Percentiles rank a stretch among this genome's conserved stretches.
Conservation (phyloP, 108 stramenopile genomes). For the Thalassiosira profunda region DNA sequence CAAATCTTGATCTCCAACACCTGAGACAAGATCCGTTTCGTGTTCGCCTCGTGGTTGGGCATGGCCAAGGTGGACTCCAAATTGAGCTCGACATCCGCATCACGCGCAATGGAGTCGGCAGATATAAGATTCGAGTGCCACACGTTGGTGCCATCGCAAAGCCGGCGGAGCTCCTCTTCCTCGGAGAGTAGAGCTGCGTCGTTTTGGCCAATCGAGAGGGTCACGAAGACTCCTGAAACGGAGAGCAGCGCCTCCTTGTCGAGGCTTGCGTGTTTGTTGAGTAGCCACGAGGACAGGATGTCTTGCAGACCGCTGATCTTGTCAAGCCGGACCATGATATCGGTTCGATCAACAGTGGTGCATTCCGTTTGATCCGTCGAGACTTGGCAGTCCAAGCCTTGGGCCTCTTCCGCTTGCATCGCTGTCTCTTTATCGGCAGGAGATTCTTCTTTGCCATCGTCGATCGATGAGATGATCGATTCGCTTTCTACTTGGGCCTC, state of each 20-base stretch:
- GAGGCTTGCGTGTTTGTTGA: not conserved
- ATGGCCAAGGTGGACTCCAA: conserved; percentile 1
- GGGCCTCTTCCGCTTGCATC: too few species aligned
- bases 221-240: conserved; percentile 21
- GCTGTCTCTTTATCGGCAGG: too few species aligned
- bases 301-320: conserved; percentile 18
- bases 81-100: conserved; percentile 19
- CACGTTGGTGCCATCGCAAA: not conserved
- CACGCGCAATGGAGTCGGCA: not conserved
- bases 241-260: conserved; percentile 1
- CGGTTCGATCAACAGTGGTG: too few species aligned
- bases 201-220: not conserved
- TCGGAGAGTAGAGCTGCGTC: not conserved
- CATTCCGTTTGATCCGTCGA: too few species aligned
- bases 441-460: too few species aligned
- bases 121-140: conserved; percentile 13
- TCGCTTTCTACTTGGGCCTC: too few species aligned
- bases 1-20: conserved; percentile 11
- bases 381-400: too few species aligned
- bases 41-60: conserved; percentile 3
- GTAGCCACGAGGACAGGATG: conserved; percentile 9
- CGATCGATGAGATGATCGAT: too few species aligned
- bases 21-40: conserved; percentile 12
- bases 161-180: conserved; percentile 1
- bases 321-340: conserved; percentile 2